A percentile compares a stretch with the other conserved stretches of the same genome.
These are phyloP conservation scores for Penicillium ochrochloron DNA, from an alignment of 495 filamentous ascomycete genomes.

Conservation along the genomic window DNA sequence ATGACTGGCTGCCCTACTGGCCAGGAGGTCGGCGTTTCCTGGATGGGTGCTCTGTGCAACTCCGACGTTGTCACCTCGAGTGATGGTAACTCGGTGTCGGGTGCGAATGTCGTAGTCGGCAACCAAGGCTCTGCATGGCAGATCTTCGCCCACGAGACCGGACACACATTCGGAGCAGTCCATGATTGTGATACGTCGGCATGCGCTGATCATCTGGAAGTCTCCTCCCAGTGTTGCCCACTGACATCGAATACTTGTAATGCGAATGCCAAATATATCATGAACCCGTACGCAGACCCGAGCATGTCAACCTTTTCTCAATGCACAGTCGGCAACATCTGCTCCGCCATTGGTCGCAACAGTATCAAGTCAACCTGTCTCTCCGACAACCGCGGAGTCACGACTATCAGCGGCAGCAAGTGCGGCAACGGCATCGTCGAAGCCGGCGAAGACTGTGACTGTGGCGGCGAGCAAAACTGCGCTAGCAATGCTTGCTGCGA, in stretches of 20 bases:
- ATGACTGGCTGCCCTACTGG: conserved; percentile 84
- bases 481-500: conserved; percentile 81
- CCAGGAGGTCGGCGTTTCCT: conserved; percentile 88
- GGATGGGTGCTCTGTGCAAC: conserved; percentile 88
- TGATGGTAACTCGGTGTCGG: conserved; percentile 68
- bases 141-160: conserved; percentile 93
- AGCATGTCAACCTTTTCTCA: conserved; percentile 79
- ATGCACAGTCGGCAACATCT: conserved; percentile 93
- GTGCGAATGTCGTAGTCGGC: conserved; percentile 87
- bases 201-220: conserved; percentile 65
- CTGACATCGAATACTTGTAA: conserved; percentile 70
- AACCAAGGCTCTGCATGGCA: conserved; percentile 86
- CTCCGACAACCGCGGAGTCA: conserved; percentile 77
- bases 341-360: conserved; percentile 82
- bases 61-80: conserved; percentile 53
- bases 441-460: conserved; percentile 92
- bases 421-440: conserved; percentile 99
- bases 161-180: conserved; percentile 94
- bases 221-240: conserved; percentile 85
- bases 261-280: conserved; percentile 80
- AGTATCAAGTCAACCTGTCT: conserved; percentile 79
- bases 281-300: conserved; percentile 86
- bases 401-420: conserved; percentile 82
- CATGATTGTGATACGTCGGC: conserved; percentile 80
- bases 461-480: conserved; percentile 77